Evolutionary conservation across 345 rosid genomes (phyloP), one percentile per base, ranked within the genome.

Genomic region (Rhizophora mangle): DNA sequence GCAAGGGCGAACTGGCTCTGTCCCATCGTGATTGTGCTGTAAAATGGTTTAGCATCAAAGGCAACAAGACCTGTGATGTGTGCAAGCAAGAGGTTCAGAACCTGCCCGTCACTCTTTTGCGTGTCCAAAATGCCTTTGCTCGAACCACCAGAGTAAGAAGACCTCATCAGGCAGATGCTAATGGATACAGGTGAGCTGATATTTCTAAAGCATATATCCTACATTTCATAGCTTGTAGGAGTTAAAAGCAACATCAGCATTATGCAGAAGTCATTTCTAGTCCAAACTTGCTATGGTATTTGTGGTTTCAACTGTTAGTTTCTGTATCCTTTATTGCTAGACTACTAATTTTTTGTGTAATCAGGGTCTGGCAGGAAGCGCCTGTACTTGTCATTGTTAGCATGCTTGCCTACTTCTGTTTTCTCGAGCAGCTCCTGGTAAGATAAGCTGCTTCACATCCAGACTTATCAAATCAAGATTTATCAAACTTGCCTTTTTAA

Each of bases 1-100:
- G 97, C 86, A 94, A 89, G 88, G 98, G 98, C 0, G 97, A 94
- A 73, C 97, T 94, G 39, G 96, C 97, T 74, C 80, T 94, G 68
- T 97, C 97, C 15, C 98, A 91, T 79, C 84, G 82, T 81, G 97
- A 89, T 52, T 94, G 98, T 78, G 97, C 97, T 58, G 76, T 91
- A 20, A 94, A 94, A 82, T 94, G 98, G 98, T 94, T 91, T 64
- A 88, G 89, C 61, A 91, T 89, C 76, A 94, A 91, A 79, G 97
- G 97, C 46, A 94, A 87, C 86, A 91, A 88, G 78, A 91, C 84
- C 1, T 94, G 98, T 67, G 97, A 94, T 54, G 97, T 91, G 31
- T 91, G 98, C 78, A 88, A 83, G 76, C 85, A 89, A 83, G 96
- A 94, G 59, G 98, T 94, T 43, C 75, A 76, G 68, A 94, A 94